These are phyloP conservation scores for Calycina herbarum DNA, from an alignment of 2,329 filamentous ascomycete genomes.

Conservation along the genomic window DNA sequence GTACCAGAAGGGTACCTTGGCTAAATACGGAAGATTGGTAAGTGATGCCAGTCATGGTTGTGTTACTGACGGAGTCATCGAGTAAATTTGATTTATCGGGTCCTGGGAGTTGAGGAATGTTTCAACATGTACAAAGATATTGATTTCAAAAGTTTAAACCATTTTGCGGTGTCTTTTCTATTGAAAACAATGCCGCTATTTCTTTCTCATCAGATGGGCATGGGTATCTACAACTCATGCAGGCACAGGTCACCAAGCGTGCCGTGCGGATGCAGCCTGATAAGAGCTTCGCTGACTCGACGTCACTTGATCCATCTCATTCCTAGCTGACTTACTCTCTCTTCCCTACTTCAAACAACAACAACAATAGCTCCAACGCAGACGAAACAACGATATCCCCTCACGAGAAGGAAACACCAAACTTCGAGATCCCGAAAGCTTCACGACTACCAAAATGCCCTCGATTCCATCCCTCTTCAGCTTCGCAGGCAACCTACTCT, in stretches of 20 bases:
- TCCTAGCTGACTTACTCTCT: no score
- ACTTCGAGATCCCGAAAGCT: no score
- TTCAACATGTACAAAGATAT: neutral
- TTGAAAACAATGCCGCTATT: neutral
- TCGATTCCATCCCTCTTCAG: conserved; percentile 30
- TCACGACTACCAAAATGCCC: conserved; percentile 9
- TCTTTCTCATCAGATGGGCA: no score
- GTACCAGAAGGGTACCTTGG: conserved; percentile 58
- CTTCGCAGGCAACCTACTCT: conserved; percentile 29
- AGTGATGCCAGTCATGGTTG: conserved; percentile 59
- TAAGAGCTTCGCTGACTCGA: neutral
- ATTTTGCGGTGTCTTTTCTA: neutral
- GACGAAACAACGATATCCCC: neutral
- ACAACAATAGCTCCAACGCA: neutral
- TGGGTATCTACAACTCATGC: neutral
- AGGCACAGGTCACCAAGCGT: neutral
- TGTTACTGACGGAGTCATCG: conserved; percentile 50
- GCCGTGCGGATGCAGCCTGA: neutral
- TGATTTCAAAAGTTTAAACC: neutral
- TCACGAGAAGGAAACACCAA: neutral
- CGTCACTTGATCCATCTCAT: neutral
- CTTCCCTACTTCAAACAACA: neutral
- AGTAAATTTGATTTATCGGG: neutral
- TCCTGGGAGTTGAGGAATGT: neutral
- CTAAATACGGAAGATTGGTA: conserved; percentile 57